Evolutionary conservation across 2,329 filamentous ascomycete genomes (phyloP).

Genomic region (Sclerotinia subarctica): DNA sequence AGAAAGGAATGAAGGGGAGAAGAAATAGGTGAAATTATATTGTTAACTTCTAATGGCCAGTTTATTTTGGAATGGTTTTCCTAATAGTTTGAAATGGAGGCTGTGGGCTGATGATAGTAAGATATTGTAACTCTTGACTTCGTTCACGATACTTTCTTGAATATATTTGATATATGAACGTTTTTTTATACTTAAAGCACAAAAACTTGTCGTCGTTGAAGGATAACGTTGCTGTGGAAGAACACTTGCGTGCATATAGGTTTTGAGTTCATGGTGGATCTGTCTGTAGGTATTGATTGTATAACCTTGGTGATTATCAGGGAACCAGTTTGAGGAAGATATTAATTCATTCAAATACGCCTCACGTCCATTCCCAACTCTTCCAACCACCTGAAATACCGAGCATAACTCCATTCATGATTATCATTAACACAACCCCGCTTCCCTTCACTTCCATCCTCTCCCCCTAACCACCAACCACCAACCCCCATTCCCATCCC

Average conservation of each 20-base stretch:
- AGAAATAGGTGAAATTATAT: constrained; percentile 18
- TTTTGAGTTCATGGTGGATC: neutral
- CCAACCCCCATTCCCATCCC: too few relatives aligned
- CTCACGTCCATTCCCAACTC: too few relatives aligned
- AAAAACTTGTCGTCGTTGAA: neutral
- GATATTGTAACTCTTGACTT: neutral
- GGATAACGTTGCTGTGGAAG: constrained; percentile 13
- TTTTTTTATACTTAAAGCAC: too few relatives aligned
- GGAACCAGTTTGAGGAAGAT: neutral
- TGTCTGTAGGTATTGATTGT: neutral
- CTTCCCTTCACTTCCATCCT: too few relatives aligned
- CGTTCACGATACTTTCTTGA: neutral
- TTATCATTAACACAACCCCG: too few relatives aligned
- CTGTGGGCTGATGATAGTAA: neutral
- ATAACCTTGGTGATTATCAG: too few relatives aligned
- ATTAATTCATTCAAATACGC: neutral
- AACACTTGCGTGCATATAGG: constrained; percentile 10
- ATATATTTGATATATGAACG: neutral
- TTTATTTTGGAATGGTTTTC: neutral
- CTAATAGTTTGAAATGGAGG: neutral
- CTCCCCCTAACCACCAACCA: too few relatives aligned
- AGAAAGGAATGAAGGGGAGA: constrained; percentile 26
- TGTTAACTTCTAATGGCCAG: neutral
- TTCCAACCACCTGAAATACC: neutral
- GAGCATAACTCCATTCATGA: neutral